Evolutionary conservation across 345 rosid species (phyloP), one percentile per base, ranked within the genome.

Genomic region (Rhizophora apiculata): DNA sequence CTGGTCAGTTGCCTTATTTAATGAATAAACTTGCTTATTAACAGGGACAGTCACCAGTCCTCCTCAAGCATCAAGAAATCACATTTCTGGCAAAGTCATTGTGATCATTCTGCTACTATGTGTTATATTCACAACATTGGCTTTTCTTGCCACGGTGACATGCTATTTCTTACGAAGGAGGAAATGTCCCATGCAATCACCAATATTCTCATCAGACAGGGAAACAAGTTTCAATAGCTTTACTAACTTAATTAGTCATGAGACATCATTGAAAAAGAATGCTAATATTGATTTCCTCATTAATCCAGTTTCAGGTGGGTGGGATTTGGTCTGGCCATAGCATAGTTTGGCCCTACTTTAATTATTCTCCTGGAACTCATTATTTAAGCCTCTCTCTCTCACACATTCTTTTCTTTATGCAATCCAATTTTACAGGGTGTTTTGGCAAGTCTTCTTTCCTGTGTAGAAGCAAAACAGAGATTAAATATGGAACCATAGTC

Each of bases 191-290:
- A 71, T 80, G 72, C 87, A 68, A 70, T 70, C 72, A 13, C 82
- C 93, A 49, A 61, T 75, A 31, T 85, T 85, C 68, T 82, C 84
- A n/a, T 82, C 92, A 6, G 97, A 89, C 74, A 87, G 79, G 73
- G 93, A 85, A 70, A 76, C 86, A 6, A 88, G 99, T 70, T 89
- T 78, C 90, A 82, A 82, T 29, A 95, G 99, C 81, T 84, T 85
- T 70, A 75, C 91, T 54, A 89, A 90, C 86, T 86, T 94, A 66
- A 84, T 94, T 70, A 85, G 77, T 68, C 84, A 68, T 32, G 86
- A 75, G 82, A 74, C 76, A 73, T 80, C 84, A 9, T 80, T 77
- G 27, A 86, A 82, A 78, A 68, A 79, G 26, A 78, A 71, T 63
- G 68, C 60, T 71, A 76, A 74, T 58, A 73, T 82, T 31, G 72